Evolutionary conservation across 352 stramenopile genomes (phyloP).

Genomic region (Elongisporangium anandrum): DNA sequence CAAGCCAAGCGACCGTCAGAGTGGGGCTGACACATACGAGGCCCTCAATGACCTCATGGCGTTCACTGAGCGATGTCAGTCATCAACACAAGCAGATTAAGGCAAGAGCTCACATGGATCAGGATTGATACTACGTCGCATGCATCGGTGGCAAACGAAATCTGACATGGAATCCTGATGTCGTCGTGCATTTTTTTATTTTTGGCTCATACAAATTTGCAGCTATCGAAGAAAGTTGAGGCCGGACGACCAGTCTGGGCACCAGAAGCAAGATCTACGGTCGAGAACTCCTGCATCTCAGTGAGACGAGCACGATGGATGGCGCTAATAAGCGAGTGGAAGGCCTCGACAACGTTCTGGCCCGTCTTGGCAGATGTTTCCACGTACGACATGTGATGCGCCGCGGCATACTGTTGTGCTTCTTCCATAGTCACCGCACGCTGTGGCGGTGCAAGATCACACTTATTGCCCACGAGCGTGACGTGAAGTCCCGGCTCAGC

Average conservation of each 20-base stretch:
- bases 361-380: conserved; percentile 81
- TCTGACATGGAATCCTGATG: too few species aligned
- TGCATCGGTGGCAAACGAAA: too few species aligned
- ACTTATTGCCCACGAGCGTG: conserved; percentile 76
- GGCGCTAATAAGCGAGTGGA: conserved; percentile 47
- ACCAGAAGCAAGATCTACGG: conserved; percentile 26
- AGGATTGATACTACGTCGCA: too few species aligned
- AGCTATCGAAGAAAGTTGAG: conserved; percentile 34
- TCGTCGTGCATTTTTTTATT: not conserved
- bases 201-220: conserved; percentile 27
- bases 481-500: conserved; percentile 64
- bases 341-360: conserved; percentile 55
- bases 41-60: conserved; percentile 42
- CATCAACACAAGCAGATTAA: not conserved
- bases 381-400: conserved; percentile 73
- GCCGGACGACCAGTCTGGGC: conserved; percentile 8
- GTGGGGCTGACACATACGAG: conserved; percentile 48
- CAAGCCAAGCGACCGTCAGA: conserved; percentile 45
- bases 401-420: conserved; percentile 56
- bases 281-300: conserved; percentile 22
- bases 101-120: too few species aligned
- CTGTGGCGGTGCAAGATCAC: conserved; percentile 37
- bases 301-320: conserved; percentile 44
- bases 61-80: conserved; percentile 29
- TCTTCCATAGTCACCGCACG: conserved; percentile 51